Evolutionary conservation across 805 yeast species (phyloP), one percentile per base, ranked within the genome.

Genomic region (Metschnikowia reukaufii): DNA sequence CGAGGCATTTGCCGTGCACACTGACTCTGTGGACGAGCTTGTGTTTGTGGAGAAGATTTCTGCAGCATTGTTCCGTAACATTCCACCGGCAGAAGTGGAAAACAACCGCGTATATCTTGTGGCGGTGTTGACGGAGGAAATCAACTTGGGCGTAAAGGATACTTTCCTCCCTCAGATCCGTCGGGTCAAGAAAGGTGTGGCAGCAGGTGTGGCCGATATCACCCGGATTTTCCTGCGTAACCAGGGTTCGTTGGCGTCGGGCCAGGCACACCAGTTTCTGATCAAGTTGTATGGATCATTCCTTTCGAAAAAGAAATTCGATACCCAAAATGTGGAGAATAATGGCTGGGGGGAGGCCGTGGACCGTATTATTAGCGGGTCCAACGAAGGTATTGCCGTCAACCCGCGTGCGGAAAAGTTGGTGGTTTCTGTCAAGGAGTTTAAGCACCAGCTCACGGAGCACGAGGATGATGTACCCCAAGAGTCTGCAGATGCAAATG

Each of bases 341-440:
- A 77, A 80, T 49, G 97, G 97, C 41, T 89, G 96, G 96, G 97
- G 96, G 67, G 91, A 85, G 51, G 67, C 87, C 42, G 78, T 86
- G 18, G 89, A 88, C 57, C 73, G 95, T 57, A 86, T 89, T 50
- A 83, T 89, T 52, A 63, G 79, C 13, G 94, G 95, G 20, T 79
- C 91, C 0, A 79, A 75, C 47, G 78, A 78, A 45, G 96, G 96
- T 52, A 80, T 88, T 44, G 92, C 91, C 4, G 77, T 86, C 23
- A 86, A 88, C 50, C 90, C 92, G 21, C 76, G 95, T 63, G 89
- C 94, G 3, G 91, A 85, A 56, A 76, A 74, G 48, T 70, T 89
- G 53, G 75, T 80, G 29, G 77, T 87, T 8, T 76, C 91, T 1
- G 79, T 88, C 38, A 88, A 87, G 63, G 96, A 88, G 61, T 78